A percentile compares a stretch with the other conserved stretches of the same genome.
These are phyloP conservation scores for Sequoia sempervirens DNA, from an alignment of 75 land plant species.

Conservation along the genomic window DNA sequence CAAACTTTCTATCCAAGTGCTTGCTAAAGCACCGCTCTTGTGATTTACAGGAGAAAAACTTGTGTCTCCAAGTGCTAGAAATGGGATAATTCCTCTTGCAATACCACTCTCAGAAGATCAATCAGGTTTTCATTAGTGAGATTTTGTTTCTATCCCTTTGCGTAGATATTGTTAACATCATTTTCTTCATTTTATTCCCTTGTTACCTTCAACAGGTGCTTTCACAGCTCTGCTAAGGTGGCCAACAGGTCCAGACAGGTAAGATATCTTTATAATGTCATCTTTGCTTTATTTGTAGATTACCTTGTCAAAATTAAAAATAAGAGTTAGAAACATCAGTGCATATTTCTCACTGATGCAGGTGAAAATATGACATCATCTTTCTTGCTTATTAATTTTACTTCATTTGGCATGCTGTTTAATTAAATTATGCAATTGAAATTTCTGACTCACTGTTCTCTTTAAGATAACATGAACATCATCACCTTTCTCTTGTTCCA, in stretches of 20 bases:
- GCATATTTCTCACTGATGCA: background rate
- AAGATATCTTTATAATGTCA: slow-evolving; percentile 4
- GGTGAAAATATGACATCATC: slow-evolving; percentile 1
- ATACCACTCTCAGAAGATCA: slow-evolving; percentile 71
- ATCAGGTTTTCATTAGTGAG: slow-evolving; percentile 36
- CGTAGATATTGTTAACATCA: background rate
- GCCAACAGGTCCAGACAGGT: slow-evolving; percentile 95
- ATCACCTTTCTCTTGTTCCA: background rate
- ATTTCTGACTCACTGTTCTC: background rate
- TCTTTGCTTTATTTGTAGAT: background rate
- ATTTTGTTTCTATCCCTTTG: background rate
- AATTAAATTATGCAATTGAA: background rate
- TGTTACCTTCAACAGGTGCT: slow-evolving; percentile 32
- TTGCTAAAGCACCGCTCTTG: background rate
- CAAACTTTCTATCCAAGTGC: background rate
- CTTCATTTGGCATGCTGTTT: background rate
- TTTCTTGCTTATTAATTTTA: background rate
- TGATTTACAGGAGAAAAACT: slow-evolving; percentile 55
- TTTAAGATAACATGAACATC: background rate
- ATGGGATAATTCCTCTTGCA: slow-evolving; percentile 82
- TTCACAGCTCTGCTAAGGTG: slow-evolving; percentile 90
- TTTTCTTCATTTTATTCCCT: background rate
- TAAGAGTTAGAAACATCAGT: background rate
- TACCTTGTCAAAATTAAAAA: background rate
- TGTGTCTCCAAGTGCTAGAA: slow-evolving; percentile 65